A percentile compares a stretch with the other conserved stretches of the same genome.
These are phyloP conservation scores for Coemansia sp. DNA, from an alignment of 192 early-diverging fungal species.

Conservation along the genomic window DNA sequence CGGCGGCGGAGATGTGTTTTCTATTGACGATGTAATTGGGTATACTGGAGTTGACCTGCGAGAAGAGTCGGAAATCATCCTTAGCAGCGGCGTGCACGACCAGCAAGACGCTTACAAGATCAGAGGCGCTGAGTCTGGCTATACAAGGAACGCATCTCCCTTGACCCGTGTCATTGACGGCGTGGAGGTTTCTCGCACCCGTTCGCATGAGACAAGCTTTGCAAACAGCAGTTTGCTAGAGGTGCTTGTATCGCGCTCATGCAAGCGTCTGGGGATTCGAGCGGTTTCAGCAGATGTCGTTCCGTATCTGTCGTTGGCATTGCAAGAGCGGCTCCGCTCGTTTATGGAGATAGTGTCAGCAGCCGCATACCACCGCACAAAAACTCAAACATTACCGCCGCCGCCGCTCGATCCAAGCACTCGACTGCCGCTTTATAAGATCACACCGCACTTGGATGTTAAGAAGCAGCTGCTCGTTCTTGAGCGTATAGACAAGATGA, in stretches of 20 bases:
- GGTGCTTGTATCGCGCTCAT: slow-evolving; percentile 19
- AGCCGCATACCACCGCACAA: slow-evolving; percentile 71
- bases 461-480: slow-evolving; percentile 70
- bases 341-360: slow-evolving; percentile 69
- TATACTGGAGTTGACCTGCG: slow-evolving; percentile 77
- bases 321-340: slow-evolving; percentile 65
- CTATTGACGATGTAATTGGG: slow-evolving; percentile 73
- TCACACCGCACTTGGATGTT: slow-evolving; percentile 66
- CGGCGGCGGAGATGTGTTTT: slow-evolving; percentile 26
- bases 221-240: slow-evolving; percentile 17
- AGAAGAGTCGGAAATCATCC: slow-evolving; percentile 64
- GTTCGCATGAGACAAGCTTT: slow-evolving; percentile 18
- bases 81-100: slow-evolving; percentile 44
- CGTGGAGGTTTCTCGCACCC: slow-evolving; percentile 26
- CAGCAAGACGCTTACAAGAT: neutral
- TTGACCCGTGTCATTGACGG: slow-evolving; percentile 18
- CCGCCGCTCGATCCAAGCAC: slow-evolving; percentile 57
- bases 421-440: slow-evolving; percentile 67
- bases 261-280: slow-evolving; percentile 19
- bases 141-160: slow-evolving; percentile 8
- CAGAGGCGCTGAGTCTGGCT: slow-evolving; percentile 1
- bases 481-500: slow-evolving; percentile 67
- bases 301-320: slow-evolving; percentile 66
- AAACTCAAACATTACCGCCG: slow-evolving; percentile 61
- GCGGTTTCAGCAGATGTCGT: slow-evolving; percentile 63